Conservation (phyloP, 768 basidiomycete genomes). For the Leccinum variicolor region DNA sequence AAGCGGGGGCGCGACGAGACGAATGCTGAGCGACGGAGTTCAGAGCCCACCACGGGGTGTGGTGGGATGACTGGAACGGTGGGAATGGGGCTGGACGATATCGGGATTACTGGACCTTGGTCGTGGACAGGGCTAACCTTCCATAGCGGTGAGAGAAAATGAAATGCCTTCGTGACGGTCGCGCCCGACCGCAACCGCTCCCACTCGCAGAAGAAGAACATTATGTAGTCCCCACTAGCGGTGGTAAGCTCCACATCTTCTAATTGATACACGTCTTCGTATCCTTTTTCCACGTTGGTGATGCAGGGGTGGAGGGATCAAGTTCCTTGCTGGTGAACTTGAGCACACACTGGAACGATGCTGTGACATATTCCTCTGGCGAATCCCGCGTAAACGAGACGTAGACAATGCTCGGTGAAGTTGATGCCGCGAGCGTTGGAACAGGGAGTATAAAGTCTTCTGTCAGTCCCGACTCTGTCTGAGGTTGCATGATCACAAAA, state of each 20-base stretch:
- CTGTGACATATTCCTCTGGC: conserved; percentile 73
- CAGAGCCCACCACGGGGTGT: conserved; percentile 12
- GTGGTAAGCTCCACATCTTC: conserved; percentile 95
- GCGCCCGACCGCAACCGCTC: conserved; percentile 80
- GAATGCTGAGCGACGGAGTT: conserved; percentile 6
- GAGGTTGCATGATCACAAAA: conserved; percentile 88
- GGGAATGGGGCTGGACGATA: conserved; percentile 5
- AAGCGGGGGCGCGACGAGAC: conserved; percentile 23
- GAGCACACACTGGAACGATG: conserved; percentile 86
- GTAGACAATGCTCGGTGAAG: conserved; percentile 83
- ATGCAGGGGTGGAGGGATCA: conserved; percentile 80
- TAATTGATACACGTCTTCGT: conserved; percentile 96
- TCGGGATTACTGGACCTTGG: conserved; percentile 14
- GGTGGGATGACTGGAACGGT: conserved; percentile 19
- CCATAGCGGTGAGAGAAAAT: conserved; percentile 88
- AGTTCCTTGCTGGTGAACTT: conserved; percentile 97
- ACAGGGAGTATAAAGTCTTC: conserved; percentile 96
- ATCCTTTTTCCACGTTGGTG: conserved; percentile 82
- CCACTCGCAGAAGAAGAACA: conserved; percentile 97
- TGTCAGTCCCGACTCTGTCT: too few relatives aligned
- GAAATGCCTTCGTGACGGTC: conserved; percentile 78
- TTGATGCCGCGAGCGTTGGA: conserved; percentile 61
- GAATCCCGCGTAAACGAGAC: conserved; percentile 87
- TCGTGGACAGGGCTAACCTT: conserved; percentile 27
- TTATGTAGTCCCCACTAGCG: conserved; percentile 82